phyloP scores from a whole-genome alignment of 306 rosid genomes.

The Senna tora region DNA sequence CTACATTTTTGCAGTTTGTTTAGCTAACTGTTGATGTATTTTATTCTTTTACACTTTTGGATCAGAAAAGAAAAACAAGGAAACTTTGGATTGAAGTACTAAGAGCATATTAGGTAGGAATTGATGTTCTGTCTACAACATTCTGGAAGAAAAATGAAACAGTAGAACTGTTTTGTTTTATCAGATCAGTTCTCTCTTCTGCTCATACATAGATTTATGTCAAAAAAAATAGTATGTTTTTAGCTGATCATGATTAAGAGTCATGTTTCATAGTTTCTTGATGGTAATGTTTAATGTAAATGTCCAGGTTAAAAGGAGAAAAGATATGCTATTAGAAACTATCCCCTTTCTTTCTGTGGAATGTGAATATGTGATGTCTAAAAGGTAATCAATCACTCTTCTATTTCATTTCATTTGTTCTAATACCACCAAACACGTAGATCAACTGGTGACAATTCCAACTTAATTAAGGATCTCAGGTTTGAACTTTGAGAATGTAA shows the following conservation, averaged over 20 bases:
- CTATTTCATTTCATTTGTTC: no score
- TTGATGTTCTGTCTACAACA: slow-evolving; percentile 19
- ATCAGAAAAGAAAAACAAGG: background rate
- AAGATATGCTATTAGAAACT: background rate
- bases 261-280: slow-evolving; percentile 12
- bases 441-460: no score
- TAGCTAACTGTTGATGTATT: slow-evolving; percentile 33
- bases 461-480: no score
- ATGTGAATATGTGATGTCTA: no score
- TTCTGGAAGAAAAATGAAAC: slow-evolving; percentile 31
- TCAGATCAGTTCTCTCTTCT: slow-evolving; percentile 26
- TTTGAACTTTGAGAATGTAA: no score
- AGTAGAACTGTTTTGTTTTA: slow-evolving; percentile 1
- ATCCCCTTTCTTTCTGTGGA: no score
- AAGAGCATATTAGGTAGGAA: slow-evolving; percentile 37
- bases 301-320: background rate
- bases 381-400: no score
- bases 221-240: slow-evolving; percentile 17
- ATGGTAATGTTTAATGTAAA: background rate
- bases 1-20: slow-evolving; percentile 46
- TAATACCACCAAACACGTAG: no score
- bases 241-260: slow-evolving; percentile 21
- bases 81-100: slow-evolving; percentile 30
- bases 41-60: background rate
- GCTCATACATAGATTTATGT: slow-evolving; percentile 26